These are phyloP conservation scores for Suillus alpinus DNA, from an alignment of 768 basidiomycete species.

Conservation along the genomic window DNA sequence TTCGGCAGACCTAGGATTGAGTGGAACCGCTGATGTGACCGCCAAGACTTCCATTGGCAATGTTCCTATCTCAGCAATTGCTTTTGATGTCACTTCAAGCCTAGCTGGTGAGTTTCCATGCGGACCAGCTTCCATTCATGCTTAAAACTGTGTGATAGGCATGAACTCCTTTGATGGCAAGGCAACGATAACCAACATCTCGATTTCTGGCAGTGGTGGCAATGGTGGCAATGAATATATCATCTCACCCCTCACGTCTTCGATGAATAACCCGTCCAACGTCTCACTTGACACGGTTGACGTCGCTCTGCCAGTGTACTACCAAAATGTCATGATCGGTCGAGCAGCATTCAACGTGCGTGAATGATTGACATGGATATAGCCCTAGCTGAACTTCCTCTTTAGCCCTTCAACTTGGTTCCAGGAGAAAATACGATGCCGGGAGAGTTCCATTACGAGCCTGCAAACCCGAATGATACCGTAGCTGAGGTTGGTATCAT, in stretches of 20 bases:
- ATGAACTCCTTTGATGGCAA: slow-evolving; percentile 57
- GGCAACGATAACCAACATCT: slow-evolving; percentile 52
- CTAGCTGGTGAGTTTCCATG: slow-evolving; percentile 42
- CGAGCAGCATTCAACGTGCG: slow-evolving; percentile 57
- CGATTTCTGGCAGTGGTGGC: slow-evolving; percentile 64
- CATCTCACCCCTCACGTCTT: slow-evolving; percentile 53
- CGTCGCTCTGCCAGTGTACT: slow-evolving; percentile 57
- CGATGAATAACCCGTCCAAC: slow-evolving; percentile 65
- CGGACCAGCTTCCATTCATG: not conserved
- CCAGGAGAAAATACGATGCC: slow-evolving; percentile 54
- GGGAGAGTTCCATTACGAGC: slow-evolving; percentile 68
- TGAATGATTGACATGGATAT: not conserved
- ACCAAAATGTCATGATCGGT: slow-evolving; percentile 54
- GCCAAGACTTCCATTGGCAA: slow-evolving; percentile 64
- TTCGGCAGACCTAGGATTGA: slow-evolving; percentile 45
- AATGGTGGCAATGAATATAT: slow-evolving; percentile 59
- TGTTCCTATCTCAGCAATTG: slow-evolving; percentile 61
- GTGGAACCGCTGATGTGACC: slow-evolving; percentile 55
- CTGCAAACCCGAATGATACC: slow-evolving; percentile 64
- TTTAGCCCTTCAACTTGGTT: slow-evolving; percentile 51
- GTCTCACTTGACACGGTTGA: slow-evolving; percentile 58
- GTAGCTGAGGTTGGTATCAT: slow-evolving; percentile 43
- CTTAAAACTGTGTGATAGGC: slow-evolving; percentile 31
- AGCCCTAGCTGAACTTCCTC: not conserved
- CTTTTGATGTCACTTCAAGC: slow-evolving; percentile 56